Percentiles rank a stretch among this genome's conserved stretches.
Evolutionary conservation across 2,329 filamentous ascomycete genomes (phyloP).

Genomic region (Clonostachys chloroleuca): DNA sequence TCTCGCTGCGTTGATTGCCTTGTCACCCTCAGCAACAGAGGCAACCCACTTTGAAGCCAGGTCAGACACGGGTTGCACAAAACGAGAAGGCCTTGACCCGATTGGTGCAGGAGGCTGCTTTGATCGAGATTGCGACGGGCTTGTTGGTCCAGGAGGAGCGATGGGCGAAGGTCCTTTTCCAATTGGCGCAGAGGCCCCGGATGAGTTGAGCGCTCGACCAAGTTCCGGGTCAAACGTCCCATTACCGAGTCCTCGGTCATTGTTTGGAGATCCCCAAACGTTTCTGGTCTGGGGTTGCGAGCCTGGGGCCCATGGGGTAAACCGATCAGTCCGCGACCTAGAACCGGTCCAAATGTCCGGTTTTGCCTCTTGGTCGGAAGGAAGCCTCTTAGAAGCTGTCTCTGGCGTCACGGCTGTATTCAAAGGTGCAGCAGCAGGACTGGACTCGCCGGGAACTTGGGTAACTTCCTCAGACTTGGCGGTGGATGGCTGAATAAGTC

Average conservation of each 20-base stretch:
- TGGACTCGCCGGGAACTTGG: not conserved
- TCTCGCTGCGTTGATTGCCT: conserved; percentile 31
- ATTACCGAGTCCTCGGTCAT: conserved; percentile 69
- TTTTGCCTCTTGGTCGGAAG: conserved; percentile 24
- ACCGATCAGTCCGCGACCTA: conserved; percentile 32
- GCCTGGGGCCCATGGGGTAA: not conserved
- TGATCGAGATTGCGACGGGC: conserved; percentile 15
- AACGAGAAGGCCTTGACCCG: conserved; percentile 21
- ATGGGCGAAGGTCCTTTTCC: conserved; percentile 39
- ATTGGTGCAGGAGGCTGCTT: conserved; percentile 21
- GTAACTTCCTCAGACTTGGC: not conserved
- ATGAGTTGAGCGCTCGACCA: conserved; percentile 37
- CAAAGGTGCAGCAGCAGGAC: not conserved
- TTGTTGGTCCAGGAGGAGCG: conserved; percentile 23
- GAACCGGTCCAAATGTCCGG: conserved; percentile 29
- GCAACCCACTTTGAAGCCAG: conserved; percentile 35
- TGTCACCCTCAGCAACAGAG: conserved; percentile 40
- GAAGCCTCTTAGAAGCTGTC: conserved; percentile 16
- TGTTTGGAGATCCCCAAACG: conserved; percentile 73
- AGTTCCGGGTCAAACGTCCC: conserved; percentile 69
- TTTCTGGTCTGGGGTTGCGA: conserved; percentile 30
- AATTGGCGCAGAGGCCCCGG: conserved; percentile 21
- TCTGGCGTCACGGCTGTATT: conserved; percentile 1
- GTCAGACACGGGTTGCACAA: conserved; percentile 19
- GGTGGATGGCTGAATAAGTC: not conserved